Base-by-base conservation (phyloP, 2,329 filamentous ascomycete genomes). In the Xylaria sp. region DNA sequence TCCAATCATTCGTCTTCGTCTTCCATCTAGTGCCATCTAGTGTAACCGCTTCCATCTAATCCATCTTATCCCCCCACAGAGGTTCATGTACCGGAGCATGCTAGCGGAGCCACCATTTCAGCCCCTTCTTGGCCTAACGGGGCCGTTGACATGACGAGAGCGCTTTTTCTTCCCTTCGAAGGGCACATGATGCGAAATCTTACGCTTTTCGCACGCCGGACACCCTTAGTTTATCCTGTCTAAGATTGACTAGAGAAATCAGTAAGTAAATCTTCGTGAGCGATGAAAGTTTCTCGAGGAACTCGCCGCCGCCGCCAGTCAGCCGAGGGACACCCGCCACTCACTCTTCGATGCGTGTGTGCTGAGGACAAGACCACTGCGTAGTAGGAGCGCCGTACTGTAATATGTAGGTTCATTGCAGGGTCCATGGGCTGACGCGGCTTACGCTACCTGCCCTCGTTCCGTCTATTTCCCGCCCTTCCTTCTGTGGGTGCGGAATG, bases 191-290 rank as follows among this genome's bases (percentile, higher is more conserved):
- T 62, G 57, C 52, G 48, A 63, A 49, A 58, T 51, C 62, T 66
- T 41, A 61, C 61, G 28, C 51, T 28, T 33, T 67, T 68, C 59
- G 69, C 66, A 68, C 41, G 68, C 68, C 65, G 68, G 59, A 51
- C 64, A 28, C 28, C 59, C 59, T 66, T 59, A 49, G 62, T 66
- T 68, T 64, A 58, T 52, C 58, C 39, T 54, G 9, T 12, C 25
- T 13, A 33, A 23, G 33, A 13, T 39, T 25, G 25, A 43, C 39
- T 31, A 48, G 10, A 6, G n/a, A 31, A n/a, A 20, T 28, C 33
- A 52, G 41, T 18, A 46, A 23, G 59, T 36, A 12, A 56, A 49
- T 31, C 41, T 5, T 55, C 49, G 39, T 49, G 25, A 31, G 39
- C 39, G 23, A 39, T 23, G 33, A n/a, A 23, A 48, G 55, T 59